These are phyloP conservation scores for Hemisphaericaspora subhashii DNA, from an alignment of 1,139 yeast species.

Conservation along the genomic window DNA sequence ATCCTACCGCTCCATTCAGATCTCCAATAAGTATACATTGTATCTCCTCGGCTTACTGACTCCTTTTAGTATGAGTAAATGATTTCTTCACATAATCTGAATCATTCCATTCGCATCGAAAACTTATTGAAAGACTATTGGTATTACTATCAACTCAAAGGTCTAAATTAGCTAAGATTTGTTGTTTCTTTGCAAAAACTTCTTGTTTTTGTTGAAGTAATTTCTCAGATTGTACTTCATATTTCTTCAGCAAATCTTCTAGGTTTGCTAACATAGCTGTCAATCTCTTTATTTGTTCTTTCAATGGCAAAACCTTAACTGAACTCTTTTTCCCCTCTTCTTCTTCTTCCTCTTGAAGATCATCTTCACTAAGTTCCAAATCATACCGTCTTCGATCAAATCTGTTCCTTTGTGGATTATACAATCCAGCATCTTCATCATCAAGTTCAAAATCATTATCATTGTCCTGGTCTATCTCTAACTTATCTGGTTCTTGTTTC, in stretches of 20 bases:
- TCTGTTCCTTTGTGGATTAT: not conserved
- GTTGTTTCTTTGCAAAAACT: slow-evolving; percentile 7
- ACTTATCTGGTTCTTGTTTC: slow-evolving; percentile 4
- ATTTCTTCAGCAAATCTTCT: slow-evolving; percentile 5
- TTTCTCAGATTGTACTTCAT: slow-evolving; percentile 6
- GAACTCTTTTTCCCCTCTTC: slow-evolving; percentile 6
- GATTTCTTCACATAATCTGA: too few relatives aligned
- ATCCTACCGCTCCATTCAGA: too few relatives aligned
- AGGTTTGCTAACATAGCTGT: slow-evolving; percentile 9
- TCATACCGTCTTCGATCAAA: slow-evolving; percentile 22
- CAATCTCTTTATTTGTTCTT: slow-evolving; percentile 14
- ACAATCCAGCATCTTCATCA: slow-evolving; percentile 18
- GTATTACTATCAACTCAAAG: too few relatives aligned
- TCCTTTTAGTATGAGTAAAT: too few relatives aligned
- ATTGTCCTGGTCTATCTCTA: slow-evolving; percentile 2
- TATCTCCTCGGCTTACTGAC: too few relatives aligned
- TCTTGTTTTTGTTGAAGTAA: slow-evolving; percentile 11
- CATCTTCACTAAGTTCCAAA: slow-evolving; percentile 21
- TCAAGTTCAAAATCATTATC: slow-evolving; percentile 21
- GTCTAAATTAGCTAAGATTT: not conserved
- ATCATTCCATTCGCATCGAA: too few relatives aligned
- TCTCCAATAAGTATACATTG: too few relatives aligned
- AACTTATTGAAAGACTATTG: not conserved
- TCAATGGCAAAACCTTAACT: slow-evolving; percentile 13
- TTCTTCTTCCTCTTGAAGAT: slow-evolving; percentile 11